These are phyloP conservation scores for Penicillium cosmopolitanum DNA, from an alignment of 495 filamentous ascomycete genomes.

Conservation along the genomic window DNA sequence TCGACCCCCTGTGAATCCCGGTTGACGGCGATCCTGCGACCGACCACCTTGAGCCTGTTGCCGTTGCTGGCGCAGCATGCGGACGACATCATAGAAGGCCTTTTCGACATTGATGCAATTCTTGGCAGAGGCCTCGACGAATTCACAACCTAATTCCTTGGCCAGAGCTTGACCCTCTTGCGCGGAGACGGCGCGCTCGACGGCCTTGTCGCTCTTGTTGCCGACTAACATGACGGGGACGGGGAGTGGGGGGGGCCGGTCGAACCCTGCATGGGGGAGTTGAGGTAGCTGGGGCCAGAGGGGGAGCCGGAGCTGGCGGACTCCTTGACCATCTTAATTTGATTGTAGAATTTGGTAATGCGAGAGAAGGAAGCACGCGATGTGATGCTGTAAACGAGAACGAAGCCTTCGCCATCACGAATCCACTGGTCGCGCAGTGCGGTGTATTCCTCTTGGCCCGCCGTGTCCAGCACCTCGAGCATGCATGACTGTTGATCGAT, in stretches of 20 bases:
- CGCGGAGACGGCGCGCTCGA: slow-evolving; percentile 93
- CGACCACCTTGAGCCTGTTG: slow-evolving; percentile 53
- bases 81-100: slow-evolving; percentile 97
- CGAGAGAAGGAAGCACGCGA: slow-evolving; percentile 92
- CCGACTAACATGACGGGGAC: slow-evolving; percentile 98
- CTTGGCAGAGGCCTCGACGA: slow-evolving; percentile 98
- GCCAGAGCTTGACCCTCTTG: slow-evolving; percentile 94
- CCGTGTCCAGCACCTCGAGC: slow-evolving; percentile 97
- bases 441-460: slow-evolving; percentile 99
- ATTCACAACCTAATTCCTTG: slow-evolving; percentile 91
- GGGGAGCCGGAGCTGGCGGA: slow-evolving; percentile 76
- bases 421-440: slow-evolving; percentile 98
- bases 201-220: slow-evolving; percentile 96
- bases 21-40: slow-evolving; percentile 45
- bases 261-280: slow-evolving; percentile 71
- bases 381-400: slow-evolving; percentile 97
- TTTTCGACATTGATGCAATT: slow-evolving; percentile 99
- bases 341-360: slow-evolving; percentile 93
- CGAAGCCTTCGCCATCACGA: slow-evolving; percentile 94
- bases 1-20: slow-evolving; percentile 36
- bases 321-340: slow-evolving; percentile 97
- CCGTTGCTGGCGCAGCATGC: slow-evolving; percentile 82
- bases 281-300: slow-evolving; percentile 57
- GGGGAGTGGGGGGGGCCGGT: slow-evolving; percentile 58
- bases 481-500: slow-evolving; percentile 97